These are phyloP conservation scores for Aotearoamyces nothofagi DNA, from an alignment of 2,329 filamentous ascomycete species.

Conservation along the genomic window DNA sequence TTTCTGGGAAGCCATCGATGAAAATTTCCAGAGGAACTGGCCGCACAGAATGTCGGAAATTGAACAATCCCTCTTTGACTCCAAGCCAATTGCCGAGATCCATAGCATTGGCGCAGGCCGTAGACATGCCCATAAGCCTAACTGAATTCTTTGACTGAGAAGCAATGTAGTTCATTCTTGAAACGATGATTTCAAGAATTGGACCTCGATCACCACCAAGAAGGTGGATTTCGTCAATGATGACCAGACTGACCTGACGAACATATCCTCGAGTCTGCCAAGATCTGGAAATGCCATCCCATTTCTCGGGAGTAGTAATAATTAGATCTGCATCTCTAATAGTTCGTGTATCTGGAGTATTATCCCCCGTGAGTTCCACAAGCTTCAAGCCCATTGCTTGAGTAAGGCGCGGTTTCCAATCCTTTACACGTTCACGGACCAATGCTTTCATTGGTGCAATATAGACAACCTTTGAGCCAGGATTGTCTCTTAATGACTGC, in stretches of 20 bases:
- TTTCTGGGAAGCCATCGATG: conserved; percentile 93
- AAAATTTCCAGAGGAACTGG: conserved; percentile 92
- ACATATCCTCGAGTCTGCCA: conserved; percentile 98
- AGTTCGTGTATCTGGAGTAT: conserved; percentile 89
- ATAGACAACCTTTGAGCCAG: conserved; percentile 94
- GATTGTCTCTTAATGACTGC: conserved; percentile 94
- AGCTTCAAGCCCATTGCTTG: conserved; percentile 73
- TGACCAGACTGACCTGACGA: conserved; percentile 83
- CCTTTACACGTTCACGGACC: conserved; percentile 88
- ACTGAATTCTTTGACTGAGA: conserved; percentile 83
- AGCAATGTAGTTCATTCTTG: conserved; percentile 95
- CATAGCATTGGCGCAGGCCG: conserved; percentile 87
- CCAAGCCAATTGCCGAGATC: conserved; percentile 95
- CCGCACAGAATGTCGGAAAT: conserved; percentile 92
- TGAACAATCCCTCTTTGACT: conserved; percentile 90
- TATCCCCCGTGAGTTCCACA: conserved; percentile 93
- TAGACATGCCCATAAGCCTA: conserved; percentile 94
- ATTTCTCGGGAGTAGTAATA: conserved; percentile 98
- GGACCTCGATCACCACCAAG: conserved; percentile 93
- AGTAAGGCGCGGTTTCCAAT: conserved; percentile 77
- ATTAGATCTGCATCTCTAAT: conserved; percentile 96
- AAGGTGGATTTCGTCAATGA: conserved; percentile 96
- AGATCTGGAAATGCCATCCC: conserved; percentile 97
- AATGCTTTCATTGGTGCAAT: conserved; percentile 99
- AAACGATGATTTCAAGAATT: conserved; percentile 93